phyloP scores from a whole-genome alignment of 2,329 filamentous ascomycete genomes.

The Fusarium sp. region DNA sequence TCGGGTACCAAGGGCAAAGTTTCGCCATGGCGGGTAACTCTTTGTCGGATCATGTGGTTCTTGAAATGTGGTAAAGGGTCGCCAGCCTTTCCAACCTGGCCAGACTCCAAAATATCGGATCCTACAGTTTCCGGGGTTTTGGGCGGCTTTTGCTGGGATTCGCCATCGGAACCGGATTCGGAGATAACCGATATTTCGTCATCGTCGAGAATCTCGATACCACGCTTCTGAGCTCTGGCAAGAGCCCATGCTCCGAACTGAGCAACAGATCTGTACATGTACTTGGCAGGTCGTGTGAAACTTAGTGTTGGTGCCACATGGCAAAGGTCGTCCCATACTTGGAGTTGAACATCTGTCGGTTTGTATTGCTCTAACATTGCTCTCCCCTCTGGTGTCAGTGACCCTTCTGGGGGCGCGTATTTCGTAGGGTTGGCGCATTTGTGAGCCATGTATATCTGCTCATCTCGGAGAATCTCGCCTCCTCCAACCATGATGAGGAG shows the following conservation, averaged over 20 bases:
- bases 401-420: slow-evolving; percentile 75
- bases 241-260: slow-evolving; percentile 95
- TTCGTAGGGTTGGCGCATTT: slow-evolving; percentile 87
- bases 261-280: slow-evolving; percentile 92
- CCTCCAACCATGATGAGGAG: slow-evolving; percentile 88
- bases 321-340: slow-evolving; percentile 96
- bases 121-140: slow-evolving; percentile 36
- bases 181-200: slow-evolving; percentile 82
- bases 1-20: slow-evolving; percentile 75
- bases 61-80: slow-evolving; percentile 84
- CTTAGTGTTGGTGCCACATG: slow-evolving; percentile 94
- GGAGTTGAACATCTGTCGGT: slow-evolving; percentile 91
- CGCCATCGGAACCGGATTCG: slow-evolving; percentile 58
- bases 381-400: slow-evolving; percentile 71
- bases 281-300: slow-evolving; percentile 94
- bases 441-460: slow-evolving; percentile 94
- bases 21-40: slow-evolving; percentile 81
- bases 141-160: slow-evolving; percentile 33
- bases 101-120: slow-evolving; percentile 36
- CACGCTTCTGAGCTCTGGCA: slow-evolving; percentile 80
- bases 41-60: slow-evolving; percentile 91
- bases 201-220: slow-evolving; percentile 84
- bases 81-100: slow-evolving; percentile 82
- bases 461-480: slow-evolving; percentile 88
- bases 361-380: slow-evolving; percentile 73